Percentiles rank a stretch among this genome's conserved stretches.
These are phyloP conservation scores for Phyllosticta paracitricarpa DNA, from an alignment of 2,329 filamentous ascomycete species.

Conservation along the genomic window DNA sequence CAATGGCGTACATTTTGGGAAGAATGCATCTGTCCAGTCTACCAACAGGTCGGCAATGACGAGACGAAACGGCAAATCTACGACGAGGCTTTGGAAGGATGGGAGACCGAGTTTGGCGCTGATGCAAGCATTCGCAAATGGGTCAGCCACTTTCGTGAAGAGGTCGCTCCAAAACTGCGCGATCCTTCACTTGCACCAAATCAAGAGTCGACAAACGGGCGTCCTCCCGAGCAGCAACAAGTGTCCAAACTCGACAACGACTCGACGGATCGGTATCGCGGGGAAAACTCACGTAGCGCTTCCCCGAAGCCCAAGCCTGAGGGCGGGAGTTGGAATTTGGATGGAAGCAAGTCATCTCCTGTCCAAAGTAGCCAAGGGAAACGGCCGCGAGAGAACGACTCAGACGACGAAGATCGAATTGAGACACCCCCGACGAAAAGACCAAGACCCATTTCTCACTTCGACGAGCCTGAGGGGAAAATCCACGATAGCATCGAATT, in stretches of 20 bases:
- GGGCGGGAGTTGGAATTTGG: not conserved
- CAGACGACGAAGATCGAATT: not conserved
- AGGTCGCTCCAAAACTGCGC: not conserved
- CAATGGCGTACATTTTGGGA: not conserved
- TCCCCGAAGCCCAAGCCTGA: not conserved
- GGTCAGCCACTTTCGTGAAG: not conserved
- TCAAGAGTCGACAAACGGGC: not conserved
- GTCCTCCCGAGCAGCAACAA: not conserved
- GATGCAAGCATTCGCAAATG: not conserved
- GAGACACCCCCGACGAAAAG: not conserved
- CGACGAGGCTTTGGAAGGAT: not conserved
- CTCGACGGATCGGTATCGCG: not conserved
- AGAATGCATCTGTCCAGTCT: not conserved
- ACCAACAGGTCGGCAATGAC: not conserved
- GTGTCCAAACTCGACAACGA: not conserved
- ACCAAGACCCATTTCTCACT: not conserved
- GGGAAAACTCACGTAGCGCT: not conserved
- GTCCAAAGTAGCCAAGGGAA: not conserved
- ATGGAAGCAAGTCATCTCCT: not conserved
- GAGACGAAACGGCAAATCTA: not conserved
- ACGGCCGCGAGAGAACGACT: not conserved
- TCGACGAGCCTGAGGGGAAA: not conserved
- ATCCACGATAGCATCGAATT: constrained; percentile 3
- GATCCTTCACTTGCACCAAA: not conserved
- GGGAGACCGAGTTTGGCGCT: not conserved